A percentile compares a stretch with the other conserved stretches of the same genome.
Conservation (phyloP, 768 basidiomycete species). For the Auricularia auricula-judae region DNA sequence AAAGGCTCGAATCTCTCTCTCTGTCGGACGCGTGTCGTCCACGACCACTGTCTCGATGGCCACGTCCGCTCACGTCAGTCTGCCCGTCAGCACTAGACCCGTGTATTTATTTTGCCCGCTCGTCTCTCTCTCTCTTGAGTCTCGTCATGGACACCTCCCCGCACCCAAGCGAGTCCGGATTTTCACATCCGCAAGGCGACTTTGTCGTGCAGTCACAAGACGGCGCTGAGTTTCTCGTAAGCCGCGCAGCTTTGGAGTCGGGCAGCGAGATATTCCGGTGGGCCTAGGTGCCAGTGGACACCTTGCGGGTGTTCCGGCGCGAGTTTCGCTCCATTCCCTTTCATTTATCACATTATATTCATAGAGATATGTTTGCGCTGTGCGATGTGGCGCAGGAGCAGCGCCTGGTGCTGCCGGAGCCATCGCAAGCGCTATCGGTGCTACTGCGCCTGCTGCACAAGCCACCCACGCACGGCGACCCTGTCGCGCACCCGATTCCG, state of each 20-base stretch:
- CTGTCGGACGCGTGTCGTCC: not conserved
- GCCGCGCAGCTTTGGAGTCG: slow-evolving; percentile 34
- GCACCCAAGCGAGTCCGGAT: not conserved
- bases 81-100: not conserved
- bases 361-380: slow-evolving; percentile 52
- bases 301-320: too few species aligned
- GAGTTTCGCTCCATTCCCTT: not conserved
- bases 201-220: not conserved
- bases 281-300: too few species aligned
- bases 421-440: slow-evolving; percentile 32
- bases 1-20: not conserved
- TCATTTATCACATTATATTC: not conserved
- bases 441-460: slow-evolving; percentile 48
- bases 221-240: slow-evolving; percentile 30
- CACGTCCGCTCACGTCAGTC: not conserved
- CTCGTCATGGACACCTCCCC: not conserved
- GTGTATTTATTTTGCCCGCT: not conserved
- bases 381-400: slow-evolving; percentile 31
- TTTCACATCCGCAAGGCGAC: not conserved
- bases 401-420: slow-evolving; percentile 46
- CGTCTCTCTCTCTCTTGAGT: not conserved
- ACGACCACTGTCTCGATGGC: not conserved
- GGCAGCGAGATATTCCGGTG: slow-evolving; percentile 48
- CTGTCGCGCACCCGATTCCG: slow-evolving; percentile 35
- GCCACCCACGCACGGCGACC: slow-evolving; percentile 31